These are phyloP conservation scores for Oryza longistaminata DNA, from an alignment of 176 grass and related monocot genomes.

Conservation along the genomic window DNA sequence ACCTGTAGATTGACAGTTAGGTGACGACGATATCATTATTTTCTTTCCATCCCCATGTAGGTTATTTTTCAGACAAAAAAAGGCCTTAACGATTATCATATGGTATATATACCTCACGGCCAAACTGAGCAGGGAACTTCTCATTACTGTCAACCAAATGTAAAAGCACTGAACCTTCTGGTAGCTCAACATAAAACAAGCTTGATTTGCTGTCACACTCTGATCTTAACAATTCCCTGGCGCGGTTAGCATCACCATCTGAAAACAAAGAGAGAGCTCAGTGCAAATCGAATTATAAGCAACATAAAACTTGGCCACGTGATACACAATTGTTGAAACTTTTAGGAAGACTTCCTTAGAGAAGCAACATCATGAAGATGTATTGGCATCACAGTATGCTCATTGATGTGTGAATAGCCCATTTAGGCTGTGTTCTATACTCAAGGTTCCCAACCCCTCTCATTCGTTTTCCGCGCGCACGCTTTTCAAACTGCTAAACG, in stretches of 20 bases:
- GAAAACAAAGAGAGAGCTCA: conserved; percentile 37
- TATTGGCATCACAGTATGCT: conserved; percentile 5
- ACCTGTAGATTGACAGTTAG: conserved; percentile 49
- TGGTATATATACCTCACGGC: conserved; percentile 74
- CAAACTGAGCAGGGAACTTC: conserved; percentile 92
- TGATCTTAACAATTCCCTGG: conserved; percentile 70
- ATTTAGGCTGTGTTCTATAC: neutral
- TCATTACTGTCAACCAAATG: conserved; percentile 59
- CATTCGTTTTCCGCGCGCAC: too few relatives aligned
- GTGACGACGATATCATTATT: neutral
- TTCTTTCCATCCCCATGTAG: conserved; percentile 1
- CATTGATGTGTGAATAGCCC: neutral
- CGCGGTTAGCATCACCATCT: conserved; percentile 49
- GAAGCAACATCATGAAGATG: conserved; percentile 20
- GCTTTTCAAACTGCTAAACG: too few relatives aligned
- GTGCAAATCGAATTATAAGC: neutral
- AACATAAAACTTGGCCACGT: conserved; percentile 7
- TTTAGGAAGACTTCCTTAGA: neutral
- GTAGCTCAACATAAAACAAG: conserved; percentile 90
- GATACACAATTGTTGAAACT: neutral
- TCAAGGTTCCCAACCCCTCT: too few relatives aligned
- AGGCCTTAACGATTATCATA: neutral
- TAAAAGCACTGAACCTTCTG: conserved; percentile 61
- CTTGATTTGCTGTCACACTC: conserved; percentile 64
- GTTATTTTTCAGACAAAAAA: conserved; percentile 12